Base-by-base conservation (phyloP, 768 basidiomycete genomes). In the Phlebiopsis flavidoalba region DNA sequence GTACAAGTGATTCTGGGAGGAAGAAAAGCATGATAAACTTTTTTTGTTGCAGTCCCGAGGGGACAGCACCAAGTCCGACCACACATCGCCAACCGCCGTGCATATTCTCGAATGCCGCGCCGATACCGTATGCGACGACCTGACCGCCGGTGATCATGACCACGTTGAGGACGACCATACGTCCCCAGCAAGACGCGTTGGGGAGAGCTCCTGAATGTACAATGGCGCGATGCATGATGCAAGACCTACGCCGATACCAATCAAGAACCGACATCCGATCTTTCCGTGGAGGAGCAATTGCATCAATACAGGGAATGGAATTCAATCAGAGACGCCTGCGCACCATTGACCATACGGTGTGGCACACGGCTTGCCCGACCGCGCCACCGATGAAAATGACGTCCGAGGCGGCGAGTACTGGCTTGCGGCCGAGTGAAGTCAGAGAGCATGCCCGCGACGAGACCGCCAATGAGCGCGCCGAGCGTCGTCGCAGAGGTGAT, bases 141-240 rank as follows among this genome's bases (percentile, higher is more conserved):
- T 92, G 91, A 2, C 89, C 89, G 6, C 87, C 76, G 0, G 91
- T 94, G 67, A 93, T 90, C 75, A 86, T 84, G 0, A 91, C 88
- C 19, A 91, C 89, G 69, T 93, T 93, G 57, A 92, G 75, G 11
- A 89, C 88, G 3, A 91, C 90, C 83, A 93, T 84, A 36, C 88
- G 78, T 5, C 90, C 91, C 5, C 90, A 79, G n/a, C n/a, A 26
- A 88, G 77, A 8, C 83, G 77, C 8, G 89, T 90, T 0, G 89
- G 90, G 0, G 89, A 84, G 21, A 93, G 79, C 71, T 93, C 91
- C 69, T 91, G 89, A 53, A 94, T 91, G 69, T 93, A 92, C 5
- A 93, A 77, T 10, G 91, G 89, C 0, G 90, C 88, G 55, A 91
- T 82, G 64, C 90, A 90, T 4, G 87, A 83, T 17, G 91, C 90